Evolutionary conservation across 2,329 filamentous ascomycete species (phyloP), one percentile per base, ranked within the genome.

Genomic region (Talaromyces amestolkiae): DNA sequence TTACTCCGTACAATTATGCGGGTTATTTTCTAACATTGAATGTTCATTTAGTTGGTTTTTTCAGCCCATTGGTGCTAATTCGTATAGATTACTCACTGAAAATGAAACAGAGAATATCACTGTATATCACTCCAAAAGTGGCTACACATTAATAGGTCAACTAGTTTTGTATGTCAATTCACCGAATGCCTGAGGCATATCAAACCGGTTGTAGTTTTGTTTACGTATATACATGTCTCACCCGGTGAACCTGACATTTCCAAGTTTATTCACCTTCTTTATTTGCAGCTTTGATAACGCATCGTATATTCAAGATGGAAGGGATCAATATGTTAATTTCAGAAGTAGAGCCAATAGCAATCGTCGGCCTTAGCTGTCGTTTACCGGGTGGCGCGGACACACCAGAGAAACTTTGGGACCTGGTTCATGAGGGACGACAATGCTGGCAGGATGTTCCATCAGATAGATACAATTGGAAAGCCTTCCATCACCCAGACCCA

Each of bases 291-390:
- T 56, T 8, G 4, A 56, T 56, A 27, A 56, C 31, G 8, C 1
- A 35, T 35, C 10, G 24, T 7, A 15, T 19, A 53, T 56, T 33
- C 27, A 56, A 56, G 13, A 56, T 11, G 27, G 19, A 9, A n/a
- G 27, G 35, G 9, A 56, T 4, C 31, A 37, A 56, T n/a, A 37
- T 56, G 13, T 19, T 31, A 35, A 11, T n/a, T 37, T 2, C 17
- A 56, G 51, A 56, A 56, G 17, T 56, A 56, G 51, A 56, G 51
- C 53, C 53, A 6, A 39, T 58, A 35, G 53, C 53, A 22, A 58
- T 58, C n/a, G 53, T 58, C 11, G 53, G 53, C n/a, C 9, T 58
- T 13, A 33, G 53, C 45, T 58, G 54, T 35, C 54, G 54, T 15
- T 41, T 58, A 3, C 45, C 45, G 24, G 33, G 33, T 39, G 54